Base-by-base conservation (phyloP, 2,329 filamentous ascomycete species). In the Tothia fuscella region DNA sequence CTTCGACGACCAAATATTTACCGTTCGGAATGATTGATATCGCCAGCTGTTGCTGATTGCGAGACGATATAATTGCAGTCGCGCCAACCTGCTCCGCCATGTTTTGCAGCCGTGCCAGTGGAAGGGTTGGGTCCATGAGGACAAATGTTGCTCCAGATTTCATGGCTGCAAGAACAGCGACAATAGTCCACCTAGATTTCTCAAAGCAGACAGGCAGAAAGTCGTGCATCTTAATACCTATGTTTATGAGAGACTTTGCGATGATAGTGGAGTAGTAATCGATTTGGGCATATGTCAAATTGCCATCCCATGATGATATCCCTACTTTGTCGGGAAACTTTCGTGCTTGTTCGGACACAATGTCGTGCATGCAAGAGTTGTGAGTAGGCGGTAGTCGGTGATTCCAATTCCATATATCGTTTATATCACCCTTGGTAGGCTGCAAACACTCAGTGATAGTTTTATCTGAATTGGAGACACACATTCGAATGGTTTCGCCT, bases 331-430 rank as follows among this genome's bases (percentile, higher is more conserved):
- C 50, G 0, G 60, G 57, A 12, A 55, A 47, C 9, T 50, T 46
- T 30, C 46, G 46, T 12, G 60, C 59, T 50, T 56, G 62, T 40
- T 66, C 53, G 4, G 60, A 51, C 13, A 72, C 53, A 42, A 68
- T 57, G 1, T 67, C 63, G 46, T 71, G 66, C 57, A 68, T 68
- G 50, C 67, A 69, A 29, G 58, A 61, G 26, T 60, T 53, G 41
- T 63, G 56, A 1, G 58, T 57, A 2, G 64, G 61, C 16, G 67
- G 67, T 2, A 71, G 46, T 2, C 56, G 45, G 21, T 64, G 53
- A 34, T 70, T 71, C 64, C 67, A 69, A 3, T 51, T 51, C 68
- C 69, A 71, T 32, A 71, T 41, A n/a, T 41, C 39, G 13, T 34
- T 20, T 12, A 43, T 20, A 34, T 43, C 41, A 29, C 41, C 13